Evolutionary conservation across 345 rosid genomes (phyloP).

Genomic region (Dovyalis caffra): DNA sequence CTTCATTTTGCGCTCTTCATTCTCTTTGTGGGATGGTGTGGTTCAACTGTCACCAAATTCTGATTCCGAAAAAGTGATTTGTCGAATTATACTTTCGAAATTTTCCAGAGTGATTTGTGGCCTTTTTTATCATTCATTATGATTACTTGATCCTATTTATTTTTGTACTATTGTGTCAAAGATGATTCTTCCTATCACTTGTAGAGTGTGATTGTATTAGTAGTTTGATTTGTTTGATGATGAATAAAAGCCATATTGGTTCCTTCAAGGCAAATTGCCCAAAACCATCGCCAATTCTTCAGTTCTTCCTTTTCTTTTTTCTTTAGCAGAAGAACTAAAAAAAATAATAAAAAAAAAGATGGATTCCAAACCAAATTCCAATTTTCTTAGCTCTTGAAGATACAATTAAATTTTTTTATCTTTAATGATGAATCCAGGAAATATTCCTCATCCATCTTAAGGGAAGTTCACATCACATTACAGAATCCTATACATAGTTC

Average conservation of each 20-base stretch:
- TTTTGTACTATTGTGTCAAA: conserved; percentile 1
- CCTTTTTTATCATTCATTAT: background rate
- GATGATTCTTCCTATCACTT: background rate
- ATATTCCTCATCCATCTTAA: background rate
- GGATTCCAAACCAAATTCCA: background rate
- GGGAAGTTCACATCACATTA: background rate
- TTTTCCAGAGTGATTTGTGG: conserved; percentile 11
- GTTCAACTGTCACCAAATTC: conserved; percentile 27
- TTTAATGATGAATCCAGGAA: background rate
- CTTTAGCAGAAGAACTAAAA: background rate
- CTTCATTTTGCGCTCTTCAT: conserved; percentile 24
- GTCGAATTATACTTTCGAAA: background rate
- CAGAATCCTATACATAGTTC: background rate
- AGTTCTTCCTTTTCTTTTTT: background rate
- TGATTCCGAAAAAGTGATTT: conserved; percentile 21
- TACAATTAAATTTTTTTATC: background rate
- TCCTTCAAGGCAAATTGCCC: background rate
- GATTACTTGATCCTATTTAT: background rate
- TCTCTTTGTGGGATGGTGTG: conserved; percentile 30
- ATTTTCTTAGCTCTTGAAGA: background rate
- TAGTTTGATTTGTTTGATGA: conserved; percentile 14
- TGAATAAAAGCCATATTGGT: background rate
- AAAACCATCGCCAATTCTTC: background rate
- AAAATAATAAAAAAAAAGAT: background rate
- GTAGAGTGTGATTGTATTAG: conserved; percentile 6